A percentile compares a stretch with the other conserved stretches of the same genome.
phyloP scores from a whole-genome alignment of 2,329 filamentous ascomycete species.

The Epichloe festucae region DNA sequence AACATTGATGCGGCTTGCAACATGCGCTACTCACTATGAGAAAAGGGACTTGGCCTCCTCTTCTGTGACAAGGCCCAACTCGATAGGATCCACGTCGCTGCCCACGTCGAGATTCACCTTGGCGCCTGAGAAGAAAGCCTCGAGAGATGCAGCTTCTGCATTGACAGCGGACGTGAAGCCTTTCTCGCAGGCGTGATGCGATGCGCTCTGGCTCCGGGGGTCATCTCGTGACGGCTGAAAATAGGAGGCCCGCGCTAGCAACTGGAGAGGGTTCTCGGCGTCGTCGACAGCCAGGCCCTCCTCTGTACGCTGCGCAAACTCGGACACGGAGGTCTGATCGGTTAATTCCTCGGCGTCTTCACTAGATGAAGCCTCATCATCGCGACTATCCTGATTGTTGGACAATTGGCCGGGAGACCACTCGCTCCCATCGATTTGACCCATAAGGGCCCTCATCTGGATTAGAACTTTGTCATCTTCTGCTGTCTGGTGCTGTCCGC shows the following conservation, averaged over 20 bases:
- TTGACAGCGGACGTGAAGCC: slow-evolving; percentile 9
- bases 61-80: slow-evolving; percentile 53
- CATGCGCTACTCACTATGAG: slow-evolving; percentile 38
- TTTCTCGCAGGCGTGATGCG: slow-evolving; percentile 10
- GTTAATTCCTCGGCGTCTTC: slow-evolving; percentile 20
- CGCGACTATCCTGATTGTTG: slow-evolving; percentile 14
- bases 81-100: slow-evolving; percentile 53
- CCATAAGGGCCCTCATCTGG: slow-evolving; percentile 28
- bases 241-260: slow-evolving; percentile 61
- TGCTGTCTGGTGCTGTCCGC: slow-evolving; percentile 25
- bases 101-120: slow-evolving; percentile 51
- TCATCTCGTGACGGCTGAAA: slow-evolving; percentile 39
- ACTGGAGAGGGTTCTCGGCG: slow-evolving; percentile 61
- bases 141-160: slow-evolving; percentile 27
- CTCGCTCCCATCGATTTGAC: slow-evolving; percentile 12
- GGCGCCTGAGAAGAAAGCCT: slow-evolving; percentile 54
- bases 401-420: slow-evolving; percentile 5
- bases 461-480: slow-evolving; percentile 34
- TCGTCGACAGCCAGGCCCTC: slow-evolving; percentile 53
- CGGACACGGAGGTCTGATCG: slow-evolving; percentile 13
- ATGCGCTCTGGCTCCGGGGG: slow-evolving; percentile 14
- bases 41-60: slow-evolving; percentile 54
- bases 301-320: slow-evolving; percentile 20
- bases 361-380: slow-evolving; percentile 18
- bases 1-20: background rate